Evolutionary conservation across 129 eudicot species (phyloP).

Genomic region (Glebionis coronaria): DNA sequence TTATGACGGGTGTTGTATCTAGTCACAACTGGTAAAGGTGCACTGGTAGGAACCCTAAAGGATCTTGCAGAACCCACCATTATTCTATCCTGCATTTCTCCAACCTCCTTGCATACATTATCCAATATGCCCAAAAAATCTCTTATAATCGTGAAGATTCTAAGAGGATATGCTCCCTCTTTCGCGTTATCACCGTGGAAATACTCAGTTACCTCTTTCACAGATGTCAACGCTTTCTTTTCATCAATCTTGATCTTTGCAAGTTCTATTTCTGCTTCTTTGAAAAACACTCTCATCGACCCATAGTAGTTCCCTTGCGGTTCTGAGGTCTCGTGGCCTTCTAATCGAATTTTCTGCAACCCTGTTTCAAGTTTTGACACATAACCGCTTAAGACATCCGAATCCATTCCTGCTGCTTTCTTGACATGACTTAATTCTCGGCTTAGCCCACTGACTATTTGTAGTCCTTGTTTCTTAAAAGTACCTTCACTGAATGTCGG

Average conservation of each 20-base stretch:
- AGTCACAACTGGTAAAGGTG: conserved; percentile 62
- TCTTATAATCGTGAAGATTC: conserved; percentile 75
- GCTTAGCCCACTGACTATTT: conserved; percentile 69
- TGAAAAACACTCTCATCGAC: conserved; percentile 63
- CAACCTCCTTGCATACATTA: conserved; percentile 92
- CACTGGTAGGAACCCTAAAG: conserved; percentile 62
- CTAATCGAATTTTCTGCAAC: conserved; percentile 63
- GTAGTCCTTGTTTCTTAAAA: conserved; percentile 83
- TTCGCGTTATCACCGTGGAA: conserved; percentile 87
- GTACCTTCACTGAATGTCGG: conserved; percentile 48
- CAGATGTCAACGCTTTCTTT: conserved; percentile 53
- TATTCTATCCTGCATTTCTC: conserved; percentile 75
- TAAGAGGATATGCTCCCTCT: conserved; percentile 85
- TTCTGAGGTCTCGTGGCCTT: conserved; percentile 50
- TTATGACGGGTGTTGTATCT: conserved; percentile 49
- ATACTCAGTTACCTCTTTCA: conserved; percentile 86
- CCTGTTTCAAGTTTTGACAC: conserved; percentile 77
- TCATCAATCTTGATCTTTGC: conserved; percentile 57
- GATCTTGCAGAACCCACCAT: conserved; percentile 88
- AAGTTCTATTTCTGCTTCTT: conserved; percentile 68
- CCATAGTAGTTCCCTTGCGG: conserved; percentile 53
- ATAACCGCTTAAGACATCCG: conserved; percentile 70
- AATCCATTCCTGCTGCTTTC: conserved; percentile 96
- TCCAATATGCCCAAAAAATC: conserved; percentile 76
- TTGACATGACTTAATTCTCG: conserved; percentile 68